Base-by-base conservation (phyloP, 305 asterid genomes). In the Withania somnifera region DNA sequence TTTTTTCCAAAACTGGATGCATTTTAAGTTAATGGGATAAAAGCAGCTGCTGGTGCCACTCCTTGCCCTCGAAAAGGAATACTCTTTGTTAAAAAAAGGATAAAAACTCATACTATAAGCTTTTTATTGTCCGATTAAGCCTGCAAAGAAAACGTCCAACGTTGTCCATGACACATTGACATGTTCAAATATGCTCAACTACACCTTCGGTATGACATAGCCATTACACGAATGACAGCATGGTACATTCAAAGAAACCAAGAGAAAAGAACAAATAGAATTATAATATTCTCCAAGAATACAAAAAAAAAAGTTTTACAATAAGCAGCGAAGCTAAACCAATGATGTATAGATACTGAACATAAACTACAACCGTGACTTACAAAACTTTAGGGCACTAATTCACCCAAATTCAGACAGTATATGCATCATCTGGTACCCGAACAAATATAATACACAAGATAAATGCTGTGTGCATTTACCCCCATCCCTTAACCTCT, bases 321-420 rank as follows among this genome's bases (percentile, higher is more conserved):
- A 77, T 81, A 83, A 71, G 85, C 84, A 28, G 78, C 50, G 71
- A 78, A 76, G 79, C 79, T 73, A 26, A 77, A 87, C 75, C 86
- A 83, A 83, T 83, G 83, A 45, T 40, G 58, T 60, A 51, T 71
- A 40, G 54, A 81, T 71, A 36, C 63, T 20, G 20, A 69, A 81
- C 61, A 64, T 79, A 38, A 82, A 60, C 84, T 85, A 88, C 87
- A 85, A 85, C 85, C 83, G 76, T 53, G 71, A 75, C 86, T 80
- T 64, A 78, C 87, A 79, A 88, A 88, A 84, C 38, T 61, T 64
- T 80, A 83, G 86, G 89, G 81, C 82, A n/a, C 57, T 34, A 66
- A 82, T 86, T 64, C 81, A 67, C 42, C 81, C 88, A 42, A 80
- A 88, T 50, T 82, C 77, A 81, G 71, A 84, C 57, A 34, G 63